Base-by-base conservation (phyloP, 169 alveolate species). In the Theileria equi region DNA sequence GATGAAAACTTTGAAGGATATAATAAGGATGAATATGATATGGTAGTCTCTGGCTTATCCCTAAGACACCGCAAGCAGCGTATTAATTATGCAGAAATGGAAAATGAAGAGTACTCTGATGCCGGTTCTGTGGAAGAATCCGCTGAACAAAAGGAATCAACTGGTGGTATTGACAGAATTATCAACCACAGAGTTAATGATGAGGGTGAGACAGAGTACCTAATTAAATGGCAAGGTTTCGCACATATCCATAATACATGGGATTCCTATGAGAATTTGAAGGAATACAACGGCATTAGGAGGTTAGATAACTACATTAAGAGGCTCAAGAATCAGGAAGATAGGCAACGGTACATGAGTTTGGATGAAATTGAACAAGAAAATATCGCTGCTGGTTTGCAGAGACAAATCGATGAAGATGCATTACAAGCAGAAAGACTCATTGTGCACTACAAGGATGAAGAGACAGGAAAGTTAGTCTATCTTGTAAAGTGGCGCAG, bases 311-410 rank as follows among this genome's bases (percentile, higher is more conserved):
- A 92, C 73, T 92, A 81, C 57, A 89, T 91, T 29, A 89, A 88
- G 66, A 84, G 88, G 35, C 64, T 84, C n/a, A 80, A 82, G 57
- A 80, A 80, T 49, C 80, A 82, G 26, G 85, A 77, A 69, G 83
- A 85, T 47, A 66, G 92, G 36, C 80, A 88, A 49, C 77, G 72
- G 50, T 88, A 63, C 40, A 88, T 91, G 96, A 90, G 94, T 3
- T 88, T 92, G 6, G 96, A 92, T 57, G 96, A 92, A 58, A 83
- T 92, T 10, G 96, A 92, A 61, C 96, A 92, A 53, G 93, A 88
- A 26, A 91, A 91, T 54, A 92, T 92, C 21, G 90, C 84, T 19
- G 59, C 78, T 44, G 96, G 90, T 26, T 70, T 92, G 55, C 95
- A 91, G 76, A 77, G 88, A 52, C 94, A 92, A 67, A 85, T 92